A percentile compares a stretch with the other conserved stretches of the same genome.
Conservation (phyloP, 306 rosid genomes). For the Medicago arabica region DNA sequence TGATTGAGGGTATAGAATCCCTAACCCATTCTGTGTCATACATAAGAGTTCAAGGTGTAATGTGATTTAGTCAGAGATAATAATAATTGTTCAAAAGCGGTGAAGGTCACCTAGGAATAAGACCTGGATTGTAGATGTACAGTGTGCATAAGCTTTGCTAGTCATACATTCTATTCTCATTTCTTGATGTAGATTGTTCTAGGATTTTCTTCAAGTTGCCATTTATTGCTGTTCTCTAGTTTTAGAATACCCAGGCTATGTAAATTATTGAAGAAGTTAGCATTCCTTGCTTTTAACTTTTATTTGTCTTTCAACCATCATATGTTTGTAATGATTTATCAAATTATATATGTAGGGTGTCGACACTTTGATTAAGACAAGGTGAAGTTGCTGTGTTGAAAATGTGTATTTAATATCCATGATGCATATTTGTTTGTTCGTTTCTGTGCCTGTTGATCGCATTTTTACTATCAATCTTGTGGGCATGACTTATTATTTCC, state of each 20-base stretch:
- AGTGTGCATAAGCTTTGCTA: slow-evolving; percentile 4
- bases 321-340: slow-evolving; percentile 1
- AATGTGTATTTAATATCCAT: slow-evolving; percentile 1
- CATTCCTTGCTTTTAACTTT: slow-evolving; percentile 4
- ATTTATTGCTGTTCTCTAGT: slow-evolving; percentile 1
- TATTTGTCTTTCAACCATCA: slow-evolving; percentile 4
- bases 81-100: slow-evolving; percentile 27
- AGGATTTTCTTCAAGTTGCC: slow-evolving; percentile 14
- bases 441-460: neutral
- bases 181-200: neutral
- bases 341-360: slow-evolving; percentile 5
- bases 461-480: neutral
- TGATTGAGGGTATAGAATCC: neutral
- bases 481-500: neutral
- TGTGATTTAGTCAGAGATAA: slow-evolving; percentile 18
- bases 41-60: slow-evolving; percentile 27
- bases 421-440: neutral
- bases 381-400: slow-evolving; percentile 20
- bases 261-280: slow-evolving; percentile 3
- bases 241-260: slow-evolving; percentile 5
- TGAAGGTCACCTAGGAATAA: slow-evolving; percentile 8
- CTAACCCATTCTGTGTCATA: neutral
- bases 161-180: neutral
- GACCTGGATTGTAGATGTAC: neutral
- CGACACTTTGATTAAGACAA: slow-evolving; percentile 1